Evolutionary conservation across 108 stramenopile genomes (phyloP), one percentile per base, ranked within the genome.

Genomic region (Skeletonema menzelii): DNA sequence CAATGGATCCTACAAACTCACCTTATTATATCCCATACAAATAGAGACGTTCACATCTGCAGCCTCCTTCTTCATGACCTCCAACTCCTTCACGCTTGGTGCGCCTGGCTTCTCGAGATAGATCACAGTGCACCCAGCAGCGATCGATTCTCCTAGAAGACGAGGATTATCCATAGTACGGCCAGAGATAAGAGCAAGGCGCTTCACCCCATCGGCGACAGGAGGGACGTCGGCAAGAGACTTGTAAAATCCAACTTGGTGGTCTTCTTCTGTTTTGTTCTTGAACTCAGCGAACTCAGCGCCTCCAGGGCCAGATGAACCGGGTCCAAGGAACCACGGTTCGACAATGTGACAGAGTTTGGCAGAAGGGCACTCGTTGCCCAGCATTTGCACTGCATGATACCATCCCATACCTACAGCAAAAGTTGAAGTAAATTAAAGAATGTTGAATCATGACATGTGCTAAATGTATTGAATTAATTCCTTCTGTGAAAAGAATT

Each of bases 51-150:
- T 86, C 59, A 85, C 84, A 14, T 79, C 75, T 13, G 79, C 81
- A 53, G 93, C 92, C 63, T 88, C 82, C 27, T 89, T 68, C 67
- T 82, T 85, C 96, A 97, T 95, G 14, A 68, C 64, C 56, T 87
- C 77, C n/a, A 97, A 83, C 64, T 93, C 92, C 31, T 82, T 84
- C 26, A 94, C 96, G 35, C 92, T 85, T 11, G 96, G 96, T 14
- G 96, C 93, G 60, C 94, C 94, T 7, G 96, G 96, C 81, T 97
- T 97, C 79, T 97, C 96, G 46, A 97, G 73, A 74, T 94, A 97
- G 58, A 97, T 87, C 20, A 85, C 82, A 31, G 83, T 46, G 68
- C 89, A 91, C 27, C 86, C 88, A 17, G 76, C 77, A 10, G 73
- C 70, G 46, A 96, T 92, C 38, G 87, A 80, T 66, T 95, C 89